These are phyloP conservation scores for Corymbia maculata DNA, from an alignment of 345 rosid species.

Conservation along the genomic window DNA sequence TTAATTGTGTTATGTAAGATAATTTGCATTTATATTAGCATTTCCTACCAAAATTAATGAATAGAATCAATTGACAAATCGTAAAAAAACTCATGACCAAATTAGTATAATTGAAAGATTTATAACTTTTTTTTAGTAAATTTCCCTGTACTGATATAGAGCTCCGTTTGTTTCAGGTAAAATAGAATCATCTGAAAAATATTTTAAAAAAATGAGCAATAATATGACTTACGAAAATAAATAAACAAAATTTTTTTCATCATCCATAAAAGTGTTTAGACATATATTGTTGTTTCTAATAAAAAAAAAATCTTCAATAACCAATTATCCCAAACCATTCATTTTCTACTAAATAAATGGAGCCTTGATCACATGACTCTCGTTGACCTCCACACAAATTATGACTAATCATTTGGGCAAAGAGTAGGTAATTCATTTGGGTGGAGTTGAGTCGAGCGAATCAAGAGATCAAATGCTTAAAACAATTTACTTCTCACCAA, in stretches of 20 bases:
- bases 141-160: neutral
- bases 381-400: neutral
- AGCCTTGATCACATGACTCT: neutral
- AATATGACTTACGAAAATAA: neutral
- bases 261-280: rapidly evolving
- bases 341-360: neutral
- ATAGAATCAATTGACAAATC: too few relatives aligned
- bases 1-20: neutral
- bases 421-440: too few relatives aligned
- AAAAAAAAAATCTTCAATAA: neutral
- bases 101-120: neutral
- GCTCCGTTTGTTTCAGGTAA: neutral
- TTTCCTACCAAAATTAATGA: rapidly evolving
- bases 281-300: neutral
- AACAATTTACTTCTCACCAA: neutral
- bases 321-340: too few relatives aligned
- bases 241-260: neutral
- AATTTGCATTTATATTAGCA: too few relatives aligned
- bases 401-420: neutral
- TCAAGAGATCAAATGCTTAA: neutral
- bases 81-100: too few relatives aligned
- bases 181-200: neutral
- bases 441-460: neutral
- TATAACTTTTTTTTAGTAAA: too few relatives aligned
- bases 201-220: neutral